Evolutionary conservation across 345 rosid genomes (phyloP), one percentile per base, ranked within the genome.

Genomic region (Microcos paniculata): DNA sequence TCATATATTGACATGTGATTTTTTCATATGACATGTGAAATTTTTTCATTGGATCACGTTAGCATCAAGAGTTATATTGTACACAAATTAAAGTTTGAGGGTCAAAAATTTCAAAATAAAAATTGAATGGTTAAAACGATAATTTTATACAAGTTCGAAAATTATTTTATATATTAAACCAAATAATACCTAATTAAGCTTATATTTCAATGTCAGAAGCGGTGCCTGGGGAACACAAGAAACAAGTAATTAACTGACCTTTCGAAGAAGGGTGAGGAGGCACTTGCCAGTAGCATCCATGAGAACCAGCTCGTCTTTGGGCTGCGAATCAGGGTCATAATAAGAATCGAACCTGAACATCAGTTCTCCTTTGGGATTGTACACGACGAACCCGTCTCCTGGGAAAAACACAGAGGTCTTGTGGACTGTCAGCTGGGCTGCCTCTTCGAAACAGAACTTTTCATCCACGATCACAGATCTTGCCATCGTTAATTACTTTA

Each of bases 241-340:
- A n/a, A n/a, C n/a, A n/a, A n/a, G n/a, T n/a, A n/a, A n/a, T 0
- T 0, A 13, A 26, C 70, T 1, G 43, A 86, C 85, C 87, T 82
- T 86, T 15, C 83, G 87, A 35, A 61, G 21, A 18, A 82, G 84
- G 30, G 87, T 78, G 73, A 84, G 82, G 59, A 84, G 85, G 75
- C 87, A 82, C 15, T 76, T 80, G 65, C 89, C 89, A 4, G 76
- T 31, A 14, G 85, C 84, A 59, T 86, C 85, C 85, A 82, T 73
- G 80, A 86, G 87, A 56, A 84, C 75, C 1, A 80, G 87, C 80
- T 86, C 85, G 10, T 82, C 84, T 15, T 63, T 72, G 45, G 81
- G 63, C 3, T 59, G 77, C 8, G 77, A 57, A 55, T 69, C 57
- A 19, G 83, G 79, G 38, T 82, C 79, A 7, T 68, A 48, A 21